Base-by-base conservation (phyloP, 176 grass and related monocot genomes). In the Paspalum vaginatum region DNA sequence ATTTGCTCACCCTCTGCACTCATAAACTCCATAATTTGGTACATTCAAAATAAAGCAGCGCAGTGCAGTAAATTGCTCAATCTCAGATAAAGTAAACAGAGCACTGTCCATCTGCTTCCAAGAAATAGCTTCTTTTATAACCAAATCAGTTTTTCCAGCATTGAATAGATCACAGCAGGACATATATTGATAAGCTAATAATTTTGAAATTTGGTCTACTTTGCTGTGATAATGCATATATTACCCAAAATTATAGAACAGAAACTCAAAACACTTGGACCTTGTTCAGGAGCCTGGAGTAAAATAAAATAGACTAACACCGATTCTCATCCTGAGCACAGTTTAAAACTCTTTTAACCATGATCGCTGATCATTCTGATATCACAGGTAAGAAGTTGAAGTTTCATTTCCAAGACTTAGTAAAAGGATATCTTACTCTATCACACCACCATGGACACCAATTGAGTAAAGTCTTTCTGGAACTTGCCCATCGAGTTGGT, bases 381-480 rank as follows among this genome's bases (percentile, higher is more conserved):
- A 74, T 52, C 58, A 65, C 42, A 43, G 17, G 61, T 51, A 25
- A 15, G 2, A 87, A 70, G 6, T 61, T 22, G 26, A 50, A 20
- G 18, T 73, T 39, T 14, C 45, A 24, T 70, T 79, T 75, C 0
- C 57, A 51, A 57, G 70, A 72, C 2, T 61, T 10, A 37, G 42
- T 54, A 26, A n/a, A 78, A 66, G 50, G 50, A 52, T 45, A 79
- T 77, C 91, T 91, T 95, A 99, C 96, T 99, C 96, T 93, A 99
- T 99, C 61, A 95, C 84, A 41, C 96, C 96, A 83, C 97, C 97
- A 80, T 93, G 97, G 45, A 99, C 92, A 9, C 97, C 97, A 69
- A 96, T 91, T 61, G 97, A 99, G 74, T 99, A 99, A 54, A 99
- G 90, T 68, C 50, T 90, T 88, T 99, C 97, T 50, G 97, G 93